Evolutionary conservation across 2,329 filamentous ascomycete species (phyloP).

Genomic region (Venturia oleaginea): DNA sequence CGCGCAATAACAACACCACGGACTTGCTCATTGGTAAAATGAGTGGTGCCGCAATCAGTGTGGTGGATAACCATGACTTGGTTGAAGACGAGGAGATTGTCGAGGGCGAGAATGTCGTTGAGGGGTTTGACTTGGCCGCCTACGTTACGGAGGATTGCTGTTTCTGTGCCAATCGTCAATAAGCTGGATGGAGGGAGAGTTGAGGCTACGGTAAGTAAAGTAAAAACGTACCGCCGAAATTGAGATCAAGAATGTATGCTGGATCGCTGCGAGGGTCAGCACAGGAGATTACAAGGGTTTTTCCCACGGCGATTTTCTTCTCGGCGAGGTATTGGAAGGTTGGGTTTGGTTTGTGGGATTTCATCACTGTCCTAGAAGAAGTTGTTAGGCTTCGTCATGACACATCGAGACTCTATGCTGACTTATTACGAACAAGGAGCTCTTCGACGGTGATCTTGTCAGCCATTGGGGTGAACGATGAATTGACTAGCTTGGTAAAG

Average conservation of each 20-base stretch:
- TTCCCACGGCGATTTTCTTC: background rate
- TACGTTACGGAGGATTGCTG: constrained; percentile 19
- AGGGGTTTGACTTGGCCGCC: constrained; percentile 20
- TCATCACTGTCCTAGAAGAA: background rate
- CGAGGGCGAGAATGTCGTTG: constrained; percentile 19
- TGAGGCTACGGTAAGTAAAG: background rate
- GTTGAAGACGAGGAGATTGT: constrained; percentile 17
- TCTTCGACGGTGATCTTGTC: constrained; percentile 8
- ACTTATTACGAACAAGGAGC: constrained; percentile 12
- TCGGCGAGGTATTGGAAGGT: constrained; percentile 8
- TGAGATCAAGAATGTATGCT: constrained; percentile 5
- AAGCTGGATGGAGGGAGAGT: background rate
- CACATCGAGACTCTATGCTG: background rate
- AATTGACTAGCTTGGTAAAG: background rate
- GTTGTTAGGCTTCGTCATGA: background rate
- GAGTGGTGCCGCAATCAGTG: constrained; percentile 12
- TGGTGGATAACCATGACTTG: constrained; percentile 16
- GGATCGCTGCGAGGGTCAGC: constrained; percentile 11
- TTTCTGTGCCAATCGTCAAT: constrained; percentile 7
- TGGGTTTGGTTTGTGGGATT: constrained; percentile 7
- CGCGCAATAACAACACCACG: constrained; percentile 1
- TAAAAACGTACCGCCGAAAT: constrained; percentile 1
- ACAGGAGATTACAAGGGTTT: constrained; percentile 10
- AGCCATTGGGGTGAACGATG: background rate
- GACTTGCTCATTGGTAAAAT: constrained; percentile 9